Evolutionary conservation across 306 rosid genomes (phyloP).

Genomic region (Lathyrus tuberosus): DNA sequence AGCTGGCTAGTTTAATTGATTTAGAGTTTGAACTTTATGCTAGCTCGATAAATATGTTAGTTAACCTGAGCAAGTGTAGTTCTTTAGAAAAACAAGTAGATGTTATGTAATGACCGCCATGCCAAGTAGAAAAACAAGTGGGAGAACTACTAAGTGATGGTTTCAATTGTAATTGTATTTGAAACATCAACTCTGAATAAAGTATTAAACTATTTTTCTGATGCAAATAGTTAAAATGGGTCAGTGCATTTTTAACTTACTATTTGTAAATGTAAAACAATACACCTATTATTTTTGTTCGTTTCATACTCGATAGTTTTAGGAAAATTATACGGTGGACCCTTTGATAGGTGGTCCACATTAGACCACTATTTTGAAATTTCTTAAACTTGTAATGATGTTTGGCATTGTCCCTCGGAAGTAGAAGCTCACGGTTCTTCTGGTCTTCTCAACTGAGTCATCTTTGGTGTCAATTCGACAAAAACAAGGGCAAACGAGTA

Average conservation of each 20-base stretch:
- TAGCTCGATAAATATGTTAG: constrained; percentile 1
- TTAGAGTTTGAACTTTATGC: constrained; percentile 18
- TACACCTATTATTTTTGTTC: constrained; percentile 18
- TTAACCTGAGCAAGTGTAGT: constrained; percentile 6
- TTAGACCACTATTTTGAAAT: neutral
- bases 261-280: constrained; percentile 7
- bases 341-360: neutral
- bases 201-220: constrained; percentile 1
- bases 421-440: neutral
- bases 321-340: neutral
- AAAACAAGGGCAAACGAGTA: neutral
- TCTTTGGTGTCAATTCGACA: neutral
- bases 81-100: constrained; percentile 10
- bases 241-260: constrained; percentile 14
- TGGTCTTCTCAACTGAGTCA: neutral
- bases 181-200: constrained; percentile 1
- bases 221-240: constrained; percentile 28
- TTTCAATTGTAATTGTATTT: constrained; percentile 18
- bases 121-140: neutral
- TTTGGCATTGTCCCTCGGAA: neutral
- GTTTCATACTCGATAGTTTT: constrained; percentile 12
- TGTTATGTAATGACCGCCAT: neutral
- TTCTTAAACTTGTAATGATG: neutral
- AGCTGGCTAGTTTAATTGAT: constrained; percentile 28
- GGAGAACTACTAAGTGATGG: neutral